These are phyloP conservation scores for Ulota crispa DNA, from an alignment of 225 moss, liverwort and hornwort species.

Conservation along the genomic window DNA sequence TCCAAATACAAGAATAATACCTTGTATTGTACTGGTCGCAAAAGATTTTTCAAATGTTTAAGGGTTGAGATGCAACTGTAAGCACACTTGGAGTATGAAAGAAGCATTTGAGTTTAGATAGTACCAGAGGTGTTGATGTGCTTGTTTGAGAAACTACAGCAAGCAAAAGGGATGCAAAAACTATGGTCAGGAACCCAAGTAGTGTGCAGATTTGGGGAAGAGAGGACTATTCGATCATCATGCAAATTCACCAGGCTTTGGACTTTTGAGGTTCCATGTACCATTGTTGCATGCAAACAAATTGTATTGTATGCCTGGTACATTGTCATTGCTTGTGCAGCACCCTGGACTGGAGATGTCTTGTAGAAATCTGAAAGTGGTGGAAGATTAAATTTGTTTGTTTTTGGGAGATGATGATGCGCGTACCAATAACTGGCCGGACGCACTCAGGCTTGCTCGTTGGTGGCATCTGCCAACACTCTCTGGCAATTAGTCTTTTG, in stretches of 20 bases:
- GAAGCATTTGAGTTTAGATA: background rate
- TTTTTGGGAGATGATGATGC: background rate
- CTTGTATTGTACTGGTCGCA: too few relatives aligned
- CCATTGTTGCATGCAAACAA: background rate
- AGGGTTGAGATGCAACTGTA: background rate
- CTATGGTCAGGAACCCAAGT: background rate
- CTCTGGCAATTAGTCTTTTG: constrained; percentile 8
- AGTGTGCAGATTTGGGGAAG: background rate
- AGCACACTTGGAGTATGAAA: background rate
- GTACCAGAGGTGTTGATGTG: background rate
- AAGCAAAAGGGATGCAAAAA: background rate
- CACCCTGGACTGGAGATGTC: background rate
- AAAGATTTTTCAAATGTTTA: too few relatives aligned
- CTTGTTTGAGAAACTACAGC: background rate
- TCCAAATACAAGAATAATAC: too few relatives aligned
- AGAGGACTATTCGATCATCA: background rate
- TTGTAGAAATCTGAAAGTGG: background rate
- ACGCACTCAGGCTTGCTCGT: background rate
- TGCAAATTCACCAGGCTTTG: background rate
- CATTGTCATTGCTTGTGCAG: background rate
- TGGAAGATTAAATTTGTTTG: background rate
- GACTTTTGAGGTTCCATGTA: background rate
- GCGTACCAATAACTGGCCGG: background rate
- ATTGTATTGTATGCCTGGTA: background rate
- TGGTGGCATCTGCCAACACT: background rate